These are phyloP conservation scores for Aureobasidium sp. DNA, from an alignment of 2,329 filamentous ascomycete species.

Conservation along the genomic window DNA sequence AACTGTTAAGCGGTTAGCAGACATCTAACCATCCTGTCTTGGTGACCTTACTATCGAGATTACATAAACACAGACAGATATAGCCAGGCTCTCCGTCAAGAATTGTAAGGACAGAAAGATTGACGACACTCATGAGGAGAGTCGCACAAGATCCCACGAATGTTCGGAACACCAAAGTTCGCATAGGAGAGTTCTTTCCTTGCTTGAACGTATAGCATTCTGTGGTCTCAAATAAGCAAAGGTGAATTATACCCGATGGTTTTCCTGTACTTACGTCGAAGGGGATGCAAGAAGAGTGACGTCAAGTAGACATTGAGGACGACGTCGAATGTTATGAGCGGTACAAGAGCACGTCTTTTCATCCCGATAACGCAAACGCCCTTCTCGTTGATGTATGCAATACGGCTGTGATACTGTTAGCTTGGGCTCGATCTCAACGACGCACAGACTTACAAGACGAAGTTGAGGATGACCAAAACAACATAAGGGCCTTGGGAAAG, in stretches of 20 bases:
- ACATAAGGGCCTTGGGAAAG: conserved; percentile 21
- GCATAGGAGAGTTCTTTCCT: conserved; percentile 40
- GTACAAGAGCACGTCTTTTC: conserved; percentile 51
- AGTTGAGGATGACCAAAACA: conserved; percentile 51
- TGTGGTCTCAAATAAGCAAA: conserved; percentile 23
- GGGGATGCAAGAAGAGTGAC: conserved; percentile 8
- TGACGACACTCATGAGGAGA: conserved; percentile 52
- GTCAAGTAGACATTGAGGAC: conserved; percentile 45
- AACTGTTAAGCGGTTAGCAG: conserved; percentile 23
- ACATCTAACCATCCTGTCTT: neutral
- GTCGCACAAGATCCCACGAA: conserved; percentile 54
- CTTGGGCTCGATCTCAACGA: neutral
- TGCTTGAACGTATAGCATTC: conserved; percentile 51
- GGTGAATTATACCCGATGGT: too few relatives aligned
- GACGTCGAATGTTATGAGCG: conserved; percentile 55
- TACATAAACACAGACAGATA: conserved; percentile 61
- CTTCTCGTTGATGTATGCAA: conserved; percentile 46
- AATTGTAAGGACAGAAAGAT: conserved; percentile 52
- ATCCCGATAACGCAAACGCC: conserved; percentile 58
- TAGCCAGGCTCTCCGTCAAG: conserved; percentile 57
- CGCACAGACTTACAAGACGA: conserved; percentile 46
- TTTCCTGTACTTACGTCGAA: neutral
- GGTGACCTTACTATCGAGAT: conserved; percentile 49
- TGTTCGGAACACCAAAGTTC: conserved; percentile 50
- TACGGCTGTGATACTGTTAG: conserved; percentile 39